Evolutionary conservation across 331 rosid species (phyloP), one percentile per base, ranked within the genome.

Genomic region (Quercus tomentella): DNA sequence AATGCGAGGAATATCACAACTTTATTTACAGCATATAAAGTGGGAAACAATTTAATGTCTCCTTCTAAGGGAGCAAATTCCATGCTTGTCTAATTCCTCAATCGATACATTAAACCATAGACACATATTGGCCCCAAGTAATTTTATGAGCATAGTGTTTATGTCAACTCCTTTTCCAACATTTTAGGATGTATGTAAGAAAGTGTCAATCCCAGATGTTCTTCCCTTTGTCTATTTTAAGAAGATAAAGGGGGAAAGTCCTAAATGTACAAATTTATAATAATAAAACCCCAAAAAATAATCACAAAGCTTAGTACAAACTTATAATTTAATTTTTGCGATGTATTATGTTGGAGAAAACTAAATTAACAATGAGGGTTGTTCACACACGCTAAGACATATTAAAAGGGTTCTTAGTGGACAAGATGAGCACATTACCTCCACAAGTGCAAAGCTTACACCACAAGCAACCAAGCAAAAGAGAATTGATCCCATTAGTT

Each of bases 391-490:
- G 57, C 18, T 41, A 62, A 30, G 66, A 74, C 63, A 45, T 66
- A 81, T 37, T 37, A 37, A 37, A 37, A 37, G 2, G 2, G 2
- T 37, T 37, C 43, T 37, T 7, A 37, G 43, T 2, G 2, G 10
- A 7, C 43, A 37, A 37, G 2, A 37, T 1, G 43, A 7, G 1
- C 41, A 37, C n/a, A 74, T 81, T 92, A 94, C 98, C 98, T 92
- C 97, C 75, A 80, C 86, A 73, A 92, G 95, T 45, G 97, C 92
- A 80, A 84, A 81, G 89, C 93, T 92, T 77, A 92, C 97, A 78
- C 93, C 96, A 81, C 97, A 94, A 82, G 94, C 86, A 87, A 94
- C 93, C 97, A 97, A 94, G 78, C 88, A 88, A 84, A 92, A 94
- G 67, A 92, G 86, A 86, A 94, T 81, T 57, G 97, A 73, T 80